phyloP scores from a whole-genome alignment of 306 rosid species.

The Cicer yamashitae region DNA sequence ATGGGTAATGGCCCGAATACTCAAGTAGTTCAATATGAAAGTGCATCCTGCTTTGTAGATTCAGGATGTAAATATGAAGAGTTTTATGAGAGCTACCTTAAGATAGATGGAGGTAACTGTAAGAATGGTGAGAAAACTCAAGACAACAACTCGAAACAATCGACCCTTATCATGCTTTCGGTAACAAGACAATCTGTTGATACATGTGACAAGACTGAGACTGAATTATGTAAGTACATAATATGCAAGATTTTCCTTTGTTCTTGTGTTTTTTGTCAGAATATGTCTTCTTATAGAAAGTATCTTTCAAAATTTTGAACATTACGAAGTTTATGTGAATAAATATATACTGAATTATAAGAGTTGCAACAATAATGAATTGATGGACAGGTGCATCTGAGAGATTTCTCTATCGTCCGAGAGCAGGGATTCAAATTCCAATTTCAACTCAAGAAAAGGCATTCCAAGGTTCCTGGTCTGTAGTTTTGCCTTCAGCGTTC shows the following conservation, averaged over 20 bases:
- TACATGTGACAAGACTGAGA: constrained; percentile 51
- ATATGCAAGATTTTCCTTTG: background rate
- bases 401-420: constrained; percentile 65
- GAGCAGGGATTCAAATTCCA: constrained; percentile 66
- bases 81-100: constrained; percentile 73
- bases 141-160: constrained; percentile 61
- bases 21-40: constrained; percentile 77
- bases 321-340: background rate
- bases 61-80: constrained; percentile 66
- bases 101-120: constrained; percentile 61
- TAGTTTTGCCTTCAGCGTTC: constrained; percentile 71
- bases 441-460: constrained; percentile 59
- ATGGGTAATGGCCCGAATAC: constrained; percentile 58
- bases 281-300: background rate
- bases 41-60: constrained; percentile 69
- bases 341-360: background rate
- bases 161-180: constrained; percentile 80
- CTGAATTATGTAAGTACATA: constrained; percentile 59
- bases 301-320: constrained; percentile 9
- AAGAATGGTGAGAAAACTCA: constrained; percentile 59
- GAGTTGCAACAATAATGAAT: constrained; percentile 29
- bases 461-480: constrained; percentile 69
- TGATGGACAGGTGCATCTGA: constrained; percentile 70
- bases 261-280: background rate
- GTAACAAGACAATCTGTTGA: constrained; percentile 72